Conservation (phyloP, 805 yeast species). For the Sugiyamaella smithiae region DNA sequence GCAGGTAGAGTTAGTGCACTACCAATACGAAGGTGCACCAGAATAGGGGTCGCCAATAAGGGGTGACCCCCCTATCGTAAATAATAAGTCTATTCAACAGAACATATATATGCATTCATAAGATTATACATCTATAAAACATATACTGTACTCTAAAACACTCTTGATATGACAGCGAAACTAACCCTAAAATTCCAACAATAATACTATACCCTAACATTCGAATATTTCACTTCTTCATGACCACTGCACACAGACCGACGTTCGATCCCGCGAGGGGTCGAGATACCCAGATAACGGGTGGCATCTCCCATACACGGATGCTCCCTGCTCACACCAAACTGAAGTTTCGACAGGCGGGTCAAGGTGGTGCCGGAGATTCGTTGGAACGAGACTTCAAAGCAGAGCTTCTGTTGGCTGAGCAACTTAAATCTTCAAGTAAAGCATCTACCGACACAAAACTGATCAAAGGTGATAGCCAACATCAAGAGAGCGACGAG, state of each 20-base stretch:
- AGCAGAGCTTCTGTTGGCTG: constrained; percentile 11
- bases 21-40: no score
- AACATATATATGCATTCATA: no score
- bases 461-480: constrained; percentile 9
- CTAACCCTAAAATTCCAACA: no score
- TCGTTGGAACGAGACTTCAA: constrained; percentile 7
- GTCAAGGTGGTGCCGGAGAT: constrained; percentile 36
- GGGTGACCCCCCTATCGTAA: no score
- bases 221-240: no score
- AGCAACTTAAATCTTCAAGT: constrained; percentile 14
- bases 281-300: constrained; percentile 42
- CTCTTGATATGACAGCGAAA: no score
- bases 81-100: no score
- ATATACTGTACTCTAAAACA: no score
- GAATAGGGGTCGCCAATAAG: no score
- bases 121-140: no score
- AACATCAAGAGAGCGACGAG: constrained; percentile 20
- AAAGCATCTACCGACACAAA: constrained; percentile 25
- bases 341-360: constrained; percentile 46
- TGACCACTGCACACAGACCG: constrained; percentile 72
- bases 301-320: constrained; percentile 52
- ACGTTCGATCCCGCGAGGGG: constrained; percentile 65
- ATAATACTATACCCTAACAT: no score
- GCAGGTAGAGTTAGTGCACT: no score
- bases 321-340: constrained; percentile 53